These are phyloP conservation scores for Nitzschia putrida DNA, from an alignment of 108 stramenopile genomes.

Conservation along the genomic window DNA sequence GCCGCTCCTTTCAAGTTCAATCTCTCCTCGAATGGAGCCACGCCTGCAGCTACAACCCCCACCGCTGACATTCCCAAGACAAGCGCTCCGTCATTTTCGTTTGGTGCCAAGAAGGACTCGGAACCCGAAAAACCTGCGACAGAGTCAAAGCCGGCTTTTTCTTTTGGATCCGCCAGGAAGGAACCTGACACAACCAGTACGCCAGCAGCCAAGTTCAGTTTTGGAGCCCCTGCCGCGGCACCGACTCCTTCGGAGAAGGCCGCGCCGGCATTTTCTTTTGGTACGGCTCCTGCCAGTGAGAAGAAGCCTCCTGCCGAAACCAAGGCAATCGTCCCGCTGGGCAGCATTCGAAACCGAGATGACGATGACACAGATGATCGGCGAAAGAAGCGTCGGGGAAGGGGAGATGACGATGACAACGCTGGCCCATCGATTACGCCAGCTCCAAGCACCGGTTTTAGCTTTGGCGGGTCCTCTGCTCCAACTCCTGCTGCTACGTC, in stretches of 20 bases:
- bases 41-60: not conserved
- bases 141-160: conserved; percentile 12
- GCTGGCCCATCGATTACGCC: not conserved
- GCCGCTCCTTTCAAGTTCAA: conserved; percentile 6
- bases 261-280: conserved; percentile 17
- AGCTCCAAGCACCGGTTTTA: not conserved
- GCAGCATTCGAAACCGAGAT: conserved; percentile 3
- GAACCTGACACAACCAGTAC: not conserved
- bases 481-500: not conserved
- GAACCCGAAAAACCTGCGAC: too few relatives aligned
- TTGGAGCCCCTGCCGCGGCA: conserved; percentile 18
- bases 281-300: not conserved
- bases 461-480: conserved; percentile 8
- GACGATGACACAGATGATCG: not conserved
- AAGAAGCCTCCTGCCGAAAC: not conserved
- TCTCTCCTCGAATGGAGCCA: not conserved
- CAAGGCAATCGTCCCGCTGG: conserved; percentile 1
- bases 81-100: conserved; percentile 5
- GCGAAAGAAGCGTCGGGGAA: conserved; percentile 1
- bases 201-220: not conserved
- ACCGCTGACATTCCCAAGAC: not conserved
- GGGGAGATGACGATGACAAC: not conserved
- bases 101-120: not conserved
- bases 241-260: not conserved
- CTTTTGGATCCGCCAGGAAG: conserved; percentile 16